These are phyloP conservation scores for Selaginella moellendorffii DNA, from an alignment of 75 land plant species.

Conservation along the genomic window DNA sequence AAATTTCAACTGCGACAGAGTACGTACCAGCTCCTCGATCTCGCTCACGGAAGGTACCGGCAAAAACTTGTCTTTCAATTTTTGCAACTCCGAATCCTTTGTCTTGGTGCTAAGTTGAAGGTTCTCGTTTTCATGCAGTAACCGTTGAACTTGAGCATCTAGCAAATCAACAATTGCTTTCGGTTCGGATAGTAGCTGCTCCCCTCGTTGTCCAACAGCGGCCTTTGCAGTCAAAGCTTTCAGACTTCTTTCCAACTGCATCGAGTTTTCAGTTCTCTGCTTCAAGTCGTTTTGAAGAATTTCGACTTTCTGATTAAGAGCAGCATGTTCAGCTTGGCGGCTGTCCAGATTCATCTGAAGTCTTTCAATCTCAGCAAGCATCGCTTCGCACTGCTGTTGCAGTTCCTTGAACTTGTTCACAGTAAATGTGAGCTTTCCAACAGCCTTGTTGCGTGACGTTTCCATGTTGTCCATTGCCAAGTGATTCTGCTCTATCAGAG, in stretches of 20 bases:
- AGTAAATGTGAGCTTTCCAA: constrained; percentile 56
- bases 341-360: constrained; percentile 59
- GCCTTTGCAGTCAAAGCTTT: background rate
- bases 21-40: constrained; percentile 56
- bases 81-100: background rate
- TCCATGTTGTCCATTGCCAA: constrained; percentile 40
- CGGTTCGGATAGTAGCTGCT: background rate
- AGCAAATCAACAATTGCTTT: background rate
- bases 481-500: constrained; percentile 35
- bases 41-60: constrained; percentile 15
- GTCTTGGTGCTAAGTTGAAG: background rate
- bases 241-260: background rate
- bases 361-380: constrained; percentile 68
- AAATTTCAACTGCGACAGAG: background rate
- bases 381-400: constrained; percentile 49
- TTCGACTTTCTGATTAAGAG: constrained; percentile 59
- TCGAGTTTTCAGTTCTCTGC: background rate
- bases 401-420: constrained; percentile 71
- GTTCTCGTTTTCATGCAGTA: background rate
- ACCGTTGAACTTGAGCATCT: background rate
- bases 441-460: constrained; percentile 52
- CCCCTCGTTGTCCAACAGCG: background rate
- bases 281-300: constrained; percentile 1
- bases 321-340: constrained; percentile 61
- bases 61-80: background rate